Evolutionary conservation across 2,329 filamentous ascomycete species (phyloP), one percentile per base, ranked within the genome.

Genomic region (Ceratocystis diversiconidia): DNA sequence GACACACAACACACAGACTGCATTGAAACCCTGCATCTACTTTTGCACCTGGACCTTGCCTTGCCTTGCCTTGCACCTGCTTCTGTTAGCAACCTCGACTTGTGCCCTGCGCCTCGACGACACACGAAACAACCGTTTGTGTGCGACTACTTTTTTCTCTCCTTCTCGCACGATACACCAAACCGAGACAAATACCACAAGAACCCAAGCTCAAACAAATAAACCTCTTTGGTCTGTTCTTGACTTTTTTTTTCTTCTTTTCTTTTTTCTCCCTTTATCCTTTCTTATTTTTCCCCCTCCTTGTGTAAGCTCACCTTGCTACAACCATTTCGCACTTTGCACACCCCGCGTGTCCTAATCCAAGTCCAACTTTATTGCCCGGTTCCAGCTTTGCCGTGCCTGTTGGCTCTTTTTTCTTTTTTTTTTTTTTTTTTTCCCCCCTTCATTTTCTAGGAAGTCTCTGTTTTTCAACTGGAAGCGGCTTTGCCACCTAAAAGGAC

Each of bases 311-410:
- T 43, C 32, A 52, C 12, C 50, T 46, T 43, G 28, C 50, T 46
- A 60, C 41, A 57, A 36, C 43, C 28, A 10, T 46, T 48, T 62
- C 60, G 57, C 61, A 10, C 32, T 48, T 62, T 60, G 57, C 61
- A 64, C 44, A 52, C 66, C 64, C 60, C 60, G 64, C 62, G 61
- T 65, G 64, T 61, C 48, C 59, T 61, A 46, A 50, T 63, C 32
- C 65, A 66, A 62, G 52, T 62, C 52, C 57, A 43, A 30, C 32
- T 36, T 66, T 62, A 64, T 62, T 52, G 19, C 41, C 65, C 48
- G 50, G 19, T 28, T 32, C 59, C 48, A 60, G 44, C 32, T 19
- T 19, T 65, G 57, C 60, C 41, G 19, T 28, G 48, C 19, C 60
- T 32, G 25, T 52, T 52, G 36, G 10, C 8, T 5, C 36, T 50